phyloP scores from a whole-genome alignment of 2,329 filamentous ascomycete species.

The Tricladium varicosporioides region DNA sequence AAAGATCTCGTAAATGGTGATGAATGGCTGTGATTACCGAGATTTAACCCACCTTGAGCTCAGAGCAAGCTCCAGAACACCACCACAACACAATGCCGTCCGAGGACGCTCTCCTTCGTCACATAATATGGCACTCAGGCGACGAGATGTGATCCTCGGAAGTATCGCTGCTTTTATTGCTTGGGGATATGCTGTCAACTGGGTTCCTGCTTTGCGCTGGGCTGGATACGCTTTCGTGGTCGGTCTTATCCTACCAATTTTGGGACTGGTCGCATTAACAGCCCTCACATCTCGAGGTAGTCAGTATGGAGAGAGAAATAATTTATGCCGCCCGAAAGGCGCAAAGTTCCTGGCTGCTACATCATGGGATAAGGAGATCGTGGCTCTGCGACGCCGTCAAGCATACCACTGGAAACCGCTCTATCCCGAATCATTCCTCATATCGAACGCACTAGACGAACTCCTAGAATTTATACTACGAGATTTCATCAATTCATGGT shows the following conservation, averaged over 20 bases:
- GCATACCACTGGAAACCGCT: constrained; percentile 68
- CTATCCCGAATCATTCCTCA: constrained; percentile 70
- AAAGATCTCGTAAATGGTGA: neutral
- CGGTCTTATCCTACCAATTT: constrained; percentile 58
- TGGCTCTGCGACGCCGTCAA: constrained; percentile 62
- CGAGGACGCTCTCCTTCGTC: constrained; percentile 26
- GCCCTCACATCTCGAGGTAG: constrained; percentile 58
- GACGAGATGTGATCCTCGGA: constrained; percentile 68
- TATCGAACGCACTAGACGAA: constrained; percentile 78
- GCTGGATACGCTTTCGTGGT: constrained; percentile 78
- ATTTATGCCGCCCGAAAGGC: constrained; percentile 42
- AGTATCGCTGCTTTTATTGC: constrained; percentile 72
- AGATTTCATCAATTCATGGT: constrained; percentile 90
- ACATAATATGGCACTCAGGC: constrained; percentile 64
- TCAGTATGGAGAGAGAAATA: constrained; percentile 40
- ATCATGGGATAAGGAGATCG: constrained; percentile 69
- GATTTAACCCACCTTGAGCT: constrained; percentile 2
- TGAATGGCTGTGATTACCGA: constrained; percentile 6
- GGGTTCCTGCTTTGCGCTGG: constrained; percentile 80
- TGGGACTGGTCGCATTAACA: constrained; percentile 56
- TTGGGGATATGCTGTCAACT: constrained; percentile 84
- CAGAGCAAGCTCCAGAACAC: constrained; percentile 4
- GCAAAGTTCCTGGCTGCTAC: constrained; percentile 59
- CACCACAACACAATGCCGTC: constrained; percentile 30
- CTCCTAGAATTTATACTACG: constrained; percentile 73